Percentiles rank a stretch among this genome's conserved stretches.
These are phyloP conservation scores for Podospora appendiculata DNA, from an alignment of 495 filamentous ascomycete genomes.

Conservation along the genomic window DNA sequence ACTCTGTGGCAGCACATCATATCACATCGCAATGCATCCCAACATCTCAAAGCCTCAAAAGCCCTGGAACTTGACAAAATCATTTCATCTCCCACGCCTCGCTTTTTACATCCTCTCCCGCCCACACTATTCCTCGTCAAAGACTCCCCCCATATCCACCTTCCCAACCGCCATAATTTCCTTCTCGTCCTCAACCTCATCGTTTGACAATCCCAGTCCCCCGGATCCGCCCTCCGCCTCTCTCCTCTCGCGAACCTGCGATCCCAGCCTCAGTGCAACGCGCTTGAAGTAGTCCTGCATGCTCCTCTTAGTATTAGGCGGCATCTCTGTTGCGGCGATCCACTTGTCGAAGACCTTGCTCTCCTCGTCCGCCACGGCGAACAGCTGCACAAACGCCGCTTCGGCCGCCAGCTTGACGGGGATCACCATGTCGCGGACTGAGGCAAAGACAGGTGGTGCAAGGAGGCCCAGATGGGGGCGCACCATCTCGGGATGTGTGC, in stretches of 20 bases:
- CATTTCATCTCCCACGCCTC: not conserved
- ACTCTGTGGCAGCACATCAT: not conserved
- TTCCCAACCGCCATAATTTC: constrained; percentile 94
- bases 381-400: constrained; percentile 90
- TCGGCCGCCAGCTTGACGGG: constrained; percentile 94
- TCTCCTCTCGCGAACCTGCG: constrained; percentile 75
- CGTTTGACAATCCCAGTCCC: constrained; percentile 73
- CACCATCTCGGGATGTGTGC: constrained; percentile 65
- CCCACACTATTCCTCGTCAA: constrained; percentile 27
- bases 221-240: constrained; percentile 87
- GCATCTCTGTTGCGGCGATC: constrained; percentile 49
- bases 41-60: not conserved
- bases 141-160: constrained; percentile 69
- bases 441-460: constrained; percentile 77
- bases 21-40: not conserved
- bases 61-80: no score
- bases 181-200: constrained; percentile 87
- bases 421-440: constrained; percentile 88
- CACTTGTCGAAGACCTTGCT: constrained; percentile 87
- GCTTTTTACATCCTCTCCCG: not conserved
- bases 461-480: constrained; percentile 72
- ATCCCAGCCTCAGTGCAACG: constrained; percentile 71
- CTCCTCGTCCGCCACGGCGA: constrained; percentile 82
- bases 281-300: constrained; percentile 98
- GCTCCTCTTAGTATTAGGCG: constrained; percentile 67